Conservation (phyloP, 2,329 filamentous ascomycete genomes). For the Colletotrichum magnum region DNA sequence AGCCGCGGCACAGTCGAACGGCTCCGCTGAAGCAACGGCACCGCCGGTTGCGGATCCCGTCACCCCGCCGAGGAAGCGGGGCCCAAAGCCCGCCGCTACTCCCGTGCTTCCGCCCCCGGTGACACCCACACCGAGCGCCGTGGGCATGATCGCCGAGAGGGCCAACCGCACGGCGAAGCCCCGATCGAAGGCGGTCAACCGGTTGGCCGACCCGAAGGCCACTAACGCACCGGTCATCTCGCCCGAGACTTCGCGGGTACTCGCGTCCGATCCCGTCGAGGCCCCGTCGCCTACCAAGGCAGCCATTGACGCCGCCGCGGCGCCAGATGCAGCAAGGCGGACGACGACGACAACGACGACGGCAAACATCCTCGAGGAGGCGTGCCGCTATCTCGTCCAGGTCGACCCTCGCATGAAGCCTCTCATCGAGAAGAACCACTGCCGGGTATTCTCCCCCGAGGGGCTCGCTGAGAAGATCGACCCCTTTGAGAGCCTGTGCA, state of each 20-base stretch:
- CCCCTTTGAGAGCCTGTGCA: slow-evolving; percentile 86
- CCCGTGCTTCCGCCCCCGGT: slow-evolving; percentile 52
- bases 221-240: slow-evolving; percentile 82
- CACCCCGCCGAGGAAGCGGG: slow-evolving; percentile 52
- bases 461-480: slow-evolving; percentile 89
- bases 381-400: slow-evolving; percentile 79
- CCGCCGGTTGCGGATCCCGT: slow-evolving; percentile 44
- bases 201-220: slow-evolving; percentile 73
- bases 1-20: slow-evolving; percentile 30
- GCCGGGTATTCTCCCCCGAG: slow-evolving; percentile 83
- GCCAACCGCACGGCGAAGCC: slow-evolving; percentile 49
- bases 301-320: slow-evolving; percentile 12
- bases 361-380: slow-evolving; percentile 80
- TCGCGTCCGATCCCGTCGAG: slow-evolving; percentile 65
- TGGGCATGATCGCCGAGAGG: slow-evolving; percentile 55
- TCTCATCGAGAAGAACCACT: slow-evolving; percentile 81
- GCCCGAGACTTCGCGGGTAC: slow-evolving; percentile 75
- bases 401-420: slow-evolving; percentile 80
- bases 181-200: slow-evolving; percentile 58
- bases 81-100: slow-evolving; percentile 38
- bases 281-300: slow-evolving; percentile 62
- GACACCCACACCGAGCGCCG: slow-evolving; percentile 64
- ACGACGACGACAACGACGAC: slow-evolving; percentile 66
- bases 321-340: slow-evolving; percentile 50
- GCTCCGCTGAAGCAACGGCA: slow-evolving; percentile 39